Evolutionary conservation across 1,284 basidiomycete genomes (phyloP).

Genomic region (Leccinum colubrinum): DNA sequence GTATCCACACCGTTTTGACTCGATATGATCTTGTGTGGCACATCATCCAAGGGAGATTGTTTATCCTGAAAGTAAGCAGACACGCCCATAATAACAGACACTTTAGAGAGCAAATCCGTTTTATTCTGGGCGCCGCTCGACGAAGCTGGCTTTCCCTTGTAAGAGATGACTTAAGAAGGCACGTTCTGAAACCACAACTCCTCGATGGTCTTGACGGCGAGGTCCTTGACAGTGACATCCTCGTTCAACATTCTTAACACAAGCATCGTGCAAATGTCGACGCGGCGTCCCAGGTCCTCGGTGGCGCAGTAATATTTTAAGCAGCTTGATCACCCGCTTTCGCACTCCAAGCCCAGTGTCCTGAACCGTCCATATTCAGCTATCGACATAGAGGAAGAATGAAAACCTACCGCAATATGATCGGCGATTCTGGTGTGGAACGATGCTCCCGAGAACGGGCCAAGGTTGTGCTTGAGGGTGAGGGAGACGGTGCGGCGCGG

Average conservation of each 20-base stretch:
- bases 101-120: constrained; percentile 34
- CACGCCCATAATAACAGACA: too few species aligned
- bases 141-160: constrained; percentile 36
- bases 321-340: constrained; percentile 92
- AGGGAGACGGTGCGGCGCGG: too few species aligned
- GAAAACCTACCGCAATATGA: constrained; percentile 73
- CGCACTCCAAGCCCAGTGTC: constrained; percentile 92
- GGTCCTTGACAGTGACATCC: constrained; percentile 61
- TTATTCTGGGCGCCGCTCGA: constrained; percentile 44
- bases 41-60: too few species aligned
- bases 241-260: constrained; percentile 65
- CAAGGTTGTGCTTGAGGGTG: too few species aligned
- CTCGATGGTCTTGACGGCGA: constrained; percentile 85
- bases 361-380: constrained; percentile 37
- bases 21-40: too few species aligned
- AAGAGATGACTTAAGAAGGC: constrained; percentile 28
- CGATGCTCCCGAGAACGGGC: too few species aligned
- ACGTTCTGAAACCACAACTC: constrained; percentile 82
- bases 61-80: too few species aligned
- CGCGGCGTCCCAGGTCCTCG: constrained; percentile 55
- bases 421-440: constrained; percentile 67
- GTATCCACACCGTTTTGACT: too few species aligned
- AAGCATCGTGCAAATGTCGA: constrained; percentile 85
- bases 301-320: constrained; percentile 79
- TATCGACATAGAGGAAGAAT: neutral